phyloP scores from a whole-genome alignment of 202 grass and related monocot genomes.

The Tripidium arundinaceum region DNA sequence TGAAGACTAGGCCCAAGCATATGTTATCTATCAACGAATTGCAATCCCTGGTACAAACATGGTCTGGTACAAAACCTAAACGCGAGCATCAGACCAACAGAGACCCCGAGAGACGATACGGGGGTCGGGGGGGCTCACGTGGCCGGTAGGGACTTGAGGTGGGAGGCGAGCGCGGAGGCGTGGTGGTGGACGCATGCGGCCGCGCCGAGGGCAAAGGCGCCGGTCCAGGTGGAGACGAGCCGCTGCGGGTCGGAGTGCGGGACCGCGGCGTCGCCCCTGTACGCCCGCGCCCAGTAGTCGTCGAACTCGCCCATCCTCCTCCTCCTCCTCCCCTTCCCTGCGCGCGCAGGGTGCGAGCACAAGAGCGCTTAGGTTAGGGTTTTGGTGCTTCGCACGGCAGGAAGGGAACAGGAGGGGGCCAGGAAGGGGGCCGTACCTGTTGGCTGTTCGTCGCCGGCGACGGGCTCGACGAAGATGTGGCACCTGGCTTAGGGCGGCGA shows the following conservation, averaged over 20 bases:
- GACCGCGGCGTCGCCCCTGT: slow-evolving; percentile 75
- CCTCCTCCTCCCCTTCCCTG: background rate
- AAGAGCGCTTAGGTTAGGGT: background rate
- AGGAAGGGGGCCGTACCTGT: background rate
- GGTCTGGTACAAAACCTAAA: background rate
- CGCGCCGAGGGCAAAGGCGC: slow-evolving; percentile 60
- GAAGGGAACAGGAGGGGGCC: background rate
- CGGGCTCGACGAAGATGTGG: no score
- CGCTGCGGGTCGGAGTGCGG: slow-evolving; percentile 69
- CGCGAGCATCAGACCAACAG: background rate
- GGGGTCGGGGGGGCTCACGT: slow-evolving; percentile 13
- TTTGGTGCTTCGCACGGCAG: background rate
- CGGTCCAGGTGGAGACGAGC: slow-evolving; percentile 54
- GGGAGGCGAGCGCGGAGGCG: slow-evolving; percentile 42
- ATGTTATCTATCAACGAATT: background rate
- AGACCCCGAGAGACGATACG: background rate
- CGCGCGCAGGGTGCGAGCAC: background rate
- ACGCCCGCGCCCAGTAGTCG: slow-evolving; percentile 61
- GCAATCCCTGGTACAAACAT: background rate
- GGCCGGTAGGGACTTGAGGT: slow-evolving; percentile 41
- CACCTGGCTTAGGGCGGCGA: no score
- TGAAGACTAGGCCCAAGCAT: background rate
- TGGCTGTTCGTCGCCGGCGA: background rate
- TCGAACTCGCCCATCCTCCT: slow-evolving; percentile 56
- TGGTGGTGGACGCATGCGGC: slow-evolving; percentile 71